These are phyloP conservation scores for Spiromastix sp. DNA, from an alignment of 2,329 filamentous ascomycete species.

Conservation along the genomic window DNA sequence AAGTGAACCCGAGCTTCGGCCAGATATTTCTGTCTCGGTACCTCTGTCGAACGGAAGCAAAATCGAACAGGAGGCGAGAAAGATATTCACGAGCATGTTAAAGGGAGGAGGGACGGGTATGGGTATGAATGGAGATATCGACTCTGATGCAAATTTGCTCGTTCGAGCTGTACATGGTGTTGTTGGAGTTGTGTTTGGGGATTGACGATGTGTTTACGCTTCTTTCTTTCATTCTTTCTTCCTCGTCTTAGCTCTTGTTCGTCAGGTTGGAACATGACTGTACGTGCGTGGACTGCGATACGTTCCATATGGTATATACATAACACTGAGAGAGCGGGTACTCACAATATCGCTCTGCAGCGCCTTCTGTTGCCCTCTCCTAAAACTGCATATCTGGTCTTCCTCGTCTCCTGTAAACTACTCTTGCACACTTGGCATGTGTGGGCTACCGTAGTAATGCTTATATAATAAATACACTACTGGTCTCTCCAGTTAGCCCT, in stretches of 20 bases:
- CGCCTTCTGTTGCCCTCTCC: no score
- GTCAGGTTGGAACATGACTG: no score
- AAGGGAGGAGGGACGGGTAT: slow-evolving; percentile 11
- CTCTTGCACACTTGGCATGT: no score
- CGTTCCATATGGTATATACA: no score
- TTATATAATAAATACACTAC: no score
- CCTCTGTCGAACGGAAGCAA: slow-evolving; percentile 12
- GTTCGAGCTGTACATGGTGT: slow-evolving; percentile 27
- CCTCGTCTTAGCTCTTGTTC: background rate
- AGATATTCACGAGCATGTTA: slow-evolving; percentile 27
- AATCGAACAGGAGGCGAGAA: slow-evolving; percentile 27
- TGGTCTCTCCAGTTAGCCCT: no score
- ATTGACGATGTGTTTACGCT: background rate
- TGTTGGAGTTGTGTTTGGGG: slow-evolving; percentile 22
- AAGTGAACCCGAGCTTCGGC: slow-evolving; percentile 27
- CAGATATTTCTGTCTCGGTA: slow-evolving; percentile 24
- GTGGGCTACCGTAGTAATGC: no score
- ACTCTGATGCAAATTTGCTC: slow-evolving; percentile 19
- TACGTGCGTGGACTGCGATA: no score
- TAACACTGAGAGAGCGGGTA: no score
- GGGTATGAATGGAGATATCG: slow-evolving; percentile 10
- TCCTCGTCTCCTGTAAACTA: no score
- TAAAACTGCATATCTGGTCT: no score
- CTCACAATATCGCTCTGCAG: no score
- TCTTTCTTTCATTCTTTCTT: background rate